Conservation (phyloP, 164 flowering plant species). For the Magnolia kwangsiensis region DNA sequence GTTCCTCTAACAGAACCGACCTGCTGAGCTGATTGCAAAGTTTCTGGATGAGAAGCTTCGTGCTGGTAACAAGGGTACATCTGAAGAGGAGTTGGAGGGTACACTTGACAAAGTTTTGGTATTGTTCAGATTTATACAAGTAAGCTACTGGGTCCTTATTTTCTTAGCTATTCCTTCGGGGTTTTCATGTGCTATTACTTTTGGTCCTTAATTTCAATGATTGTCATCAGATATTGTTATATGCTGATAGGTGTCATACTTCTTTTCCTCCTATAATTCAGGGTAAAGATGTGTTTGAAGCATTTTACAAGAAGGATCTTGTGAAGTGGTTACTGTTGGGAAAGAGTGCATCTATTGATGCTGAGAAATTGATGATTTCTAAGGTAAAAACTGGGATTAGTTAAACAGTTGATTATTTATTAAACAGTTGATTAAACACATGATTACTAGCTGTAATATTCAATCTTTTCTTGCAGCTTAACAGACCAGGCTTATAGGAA, state of each 20-base stretch:
- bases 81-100: no score
- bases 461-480: no score
- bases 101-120: no score
- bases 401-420: neutral
- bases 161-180: neutral
- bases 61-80: no score
- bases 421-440: no score
- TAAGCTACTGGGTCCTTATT: conserved; percentile 15
- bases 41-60: no score
- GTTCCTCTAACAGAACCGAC: no score
- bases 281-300: conserved; percentile 99
- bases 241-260: conserved; percentile 1
- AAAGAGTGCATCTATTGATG: conserved; percentile 99
- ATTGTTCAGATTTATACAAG: conserved; percentile 96
- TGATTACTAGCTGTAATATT: no score
- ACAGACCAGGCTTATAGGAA: no score
- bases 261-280: conserved; percentile 19
- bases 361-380: conserved; percentile 97
- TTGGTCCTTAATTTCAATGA: neutral
- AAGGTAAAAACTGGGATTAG: conserved; percentile 45
- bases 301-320: conserved; percentile 98
- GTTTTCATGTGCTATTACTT: neutral
- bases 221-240: neutral
- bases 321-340: conserved; percentile 91
- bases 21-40: no score